phyloP scores from a whole-genome alignment of 768 basidiomycete species.

The Lactifluus volemus region DNA sequence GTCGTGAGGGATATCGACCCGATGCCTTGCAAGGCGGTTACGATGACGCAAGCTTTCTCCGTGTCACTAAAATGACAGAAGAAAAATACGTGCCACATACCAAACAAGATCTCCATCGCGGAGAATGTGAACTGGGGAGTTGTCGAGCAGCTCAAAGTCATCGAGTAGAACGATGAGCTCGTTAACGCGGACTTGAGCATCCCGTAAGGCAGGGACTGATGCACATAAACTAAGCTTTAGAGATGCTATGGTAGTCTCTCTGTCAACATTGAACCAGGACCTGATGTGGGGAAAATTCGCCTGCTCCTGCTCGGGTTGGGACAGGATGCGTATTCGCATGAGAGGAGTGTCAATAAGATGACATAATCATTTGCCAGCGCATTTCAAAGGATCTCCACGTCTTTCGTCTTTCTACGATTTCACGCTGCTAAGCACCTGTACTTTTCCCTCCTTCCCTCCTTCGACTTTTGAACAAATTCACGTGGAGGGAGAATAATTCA shows the following conservation, averaged over 20 bases:
- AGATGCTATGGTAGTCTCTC: not conserved
- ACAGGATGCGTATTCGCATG: constrained; percentile 18
- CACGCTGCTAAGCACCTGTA: not conserved
- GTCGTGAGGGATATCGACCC: not conserved
- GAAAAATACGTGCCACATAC: not conserved
- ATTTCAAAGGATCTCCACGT: not conserved
- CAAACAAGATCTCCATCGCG: constrained; percentile 18
- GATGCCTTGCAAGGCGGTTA: constrained; percentile 5
- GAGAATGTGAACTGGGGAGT: constrained; percentile 9
- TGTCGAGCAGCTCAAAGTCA: constrained; percentile 18
- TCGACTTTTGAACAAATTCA: not conserved
- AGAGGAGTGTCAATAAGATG: not conserved
- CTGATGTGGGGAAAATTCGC: constrained; percentile 13
- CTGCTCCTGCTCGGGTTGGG: constrained; percentile 6
- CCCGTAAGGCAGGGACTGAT: constrained; percentile 10
- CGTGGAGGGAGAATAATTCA: not conserved
- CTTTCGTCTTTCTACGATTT: not conserved
- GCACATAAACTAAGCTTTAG: constrained; percentile 13
- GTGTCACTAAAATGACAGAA: not conserved
- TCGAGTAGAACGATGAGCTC: constrained; percentile 16
- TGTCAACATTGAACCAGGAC: constrained; percentile 16
- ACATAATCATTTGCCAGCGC: constrained; percentile 14
- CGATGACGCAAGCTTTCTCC: constrained; percentile 9
- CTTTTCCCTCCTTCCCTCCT: not conserved
- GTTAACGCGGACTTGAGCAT: not conserved